Evolutionary conservation across 345 rosid genomes (phyloP).

Genomic region (Pistacia atlantica): DNA sequence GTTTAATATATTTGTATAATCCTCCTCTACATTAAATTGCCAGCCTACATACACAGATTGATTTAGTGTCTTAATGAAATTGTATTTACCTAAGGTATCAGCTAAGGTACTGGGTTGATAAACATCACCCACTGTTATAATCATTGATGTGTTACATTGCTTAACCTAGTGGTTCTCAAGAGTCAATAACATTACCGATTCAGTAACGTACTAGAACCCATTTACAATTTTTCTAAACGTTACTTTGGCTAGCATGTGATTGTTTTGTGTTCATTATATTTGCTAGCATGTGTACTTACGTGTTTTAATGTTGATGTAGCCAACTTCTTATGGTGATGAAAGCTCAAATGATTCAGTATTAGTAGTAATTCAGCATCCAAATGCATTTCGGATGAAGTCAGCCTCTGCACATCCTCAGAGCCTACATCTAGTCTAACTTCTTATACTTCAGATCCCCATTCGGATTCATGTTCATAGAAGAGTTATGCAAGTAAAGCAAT

Average conservation of each 20-base stretch:
- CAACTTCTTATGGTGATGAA: conserved; percentile 43
- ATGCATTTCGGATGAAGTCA: conserved; percentile 30
- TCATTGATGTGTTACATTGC: too few species aligned
- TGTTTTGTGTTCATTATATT: neutral
- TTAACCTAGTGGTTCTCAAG: too few species aligned
- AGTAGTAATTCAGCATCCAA: conserved; percentile 82
- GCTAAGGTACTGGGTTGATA: neutral
- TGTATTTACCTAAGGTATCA: neutral
- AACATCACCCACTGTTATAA: neutral
- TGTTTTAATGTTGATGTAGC: conserved; percentile 44
- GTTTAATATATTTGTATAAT: neutral
- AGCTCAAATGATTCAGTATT: conserved; percentile 52
- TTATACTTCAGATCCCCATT: too few species aligned
- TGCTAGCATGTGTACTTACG: conserved; percentile 12
- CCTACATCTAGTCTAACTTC: neutral
- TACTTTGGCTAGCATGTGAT: neutral
- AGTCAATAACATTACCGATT: too few species aligned
- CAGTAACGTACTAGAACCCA: neutral
- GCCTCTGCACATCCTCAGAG: neutral
- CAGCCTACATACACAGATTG: neutral
- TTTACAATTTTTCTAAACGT: neutral
- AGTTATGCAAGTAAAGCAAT: too few species aligned
- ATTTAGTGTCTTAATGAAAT: neutral
- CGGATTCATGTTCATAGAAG: too few species aligned
- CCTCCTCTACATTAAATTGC: neutral